Evolutionary conservation across 352 stramenopile species (phyloP).

Genomic region (Blastocystis sp.): DNA sequence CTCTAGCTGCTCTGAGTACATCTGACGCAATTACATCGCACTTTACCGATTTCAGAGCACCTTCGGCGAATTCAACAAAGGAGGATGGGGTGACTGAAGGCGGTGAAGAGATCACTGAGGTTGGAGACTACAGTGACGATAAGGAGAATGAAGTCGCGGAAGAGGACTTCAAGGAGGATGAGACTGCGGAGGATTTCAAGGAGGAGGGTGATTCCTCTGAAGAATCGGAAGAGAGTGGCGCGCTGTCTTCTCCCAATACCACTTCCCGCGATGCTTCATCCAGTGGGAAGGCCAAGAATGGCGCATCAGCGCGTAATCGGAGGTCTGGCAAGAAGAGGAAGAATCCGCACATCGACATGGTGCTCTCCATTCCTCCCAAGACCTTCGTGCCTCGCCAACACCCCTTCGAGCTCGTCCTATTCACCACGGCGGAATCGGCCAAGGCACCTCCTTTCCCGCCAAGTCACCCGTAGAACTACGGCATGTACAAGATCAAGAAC

Average conservation of each 20-base stretch:
- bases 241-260: too few relatives aligned
- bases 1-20: too few relatives aligned
- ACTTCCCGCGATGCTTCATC: not conserved
- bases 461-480: not conserved
- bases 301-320: too few relatives aligned
- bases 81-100: too few relatives aligned
- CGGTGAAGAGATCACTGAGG: too few relatives aligned
- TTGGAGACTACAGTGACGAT: not conserved
- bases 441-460: not conserved
- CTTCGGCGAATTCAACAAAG: too few relatives aligned
- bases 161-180: not conserved
- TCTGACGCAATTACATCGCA: too few relatives aligned
- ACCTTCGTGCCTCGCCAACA: not conserved
- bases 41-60: too few relatives aligned
- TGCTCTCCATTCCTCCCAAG: not conserved
- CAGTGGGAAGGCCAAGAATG: too few relatives aligned
- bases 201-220: not conserved
- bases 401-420: conserved; percentile 41
- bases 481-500: conserved; percentile 16
- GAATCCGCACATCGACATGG: not conserved
- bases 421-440: conserved; percentile 34
- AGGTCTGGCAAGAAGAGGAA: conserved; percentile 24
- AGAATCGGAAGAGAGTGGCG: too few relatives aligned
- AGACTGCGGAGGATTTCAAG: not conserved
- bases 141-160: not conserved